Evolutionary conservation across 305 asterid species (phyloP), one percentile per base, ranked within the genome.

Genomic region (Rubia tinctorum): DNA sequence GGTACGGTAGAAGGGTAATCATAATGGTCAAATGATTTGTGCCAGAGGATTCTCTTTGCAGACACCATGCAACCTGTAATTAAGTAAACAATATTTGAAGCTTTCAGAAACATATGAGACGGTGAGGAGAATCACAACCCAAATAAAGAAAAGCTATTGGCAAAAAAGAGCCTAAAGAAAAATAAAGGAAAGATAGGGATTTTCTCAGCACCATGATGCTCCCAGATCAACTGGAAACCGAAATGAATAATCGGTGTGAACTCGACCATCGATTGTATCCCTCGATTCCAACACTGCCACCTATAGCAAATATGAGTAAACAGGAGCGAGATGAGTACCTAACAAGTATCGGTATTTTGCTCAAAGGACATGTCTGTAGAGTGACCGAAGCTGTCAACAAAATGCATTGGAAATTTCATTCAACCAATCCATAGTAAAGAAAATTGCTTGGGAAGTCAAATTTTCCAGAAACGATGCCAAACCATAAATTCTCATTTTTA

Each of bases 201-300:
- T 37, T 45, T 73, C 66, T 40, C 6, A 23, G 74, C 83, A 85
- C 91, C 94, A 92, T 76, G 98, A 92, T 80, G 98, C 98, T 72
- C 97, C 98, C 83, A 90, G 80, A 81, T 92, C 98, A 76, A 90
- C 88, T 69, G 98, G 98, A 83, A 92, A 92, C 76, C 97, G 97
- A 82, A 88, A 89, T 47, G 98, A 86, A 78, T 89, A 89, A 75
- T 92, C 88, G 9, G 98, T 92, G 71, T 89, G 96, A 55, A 90
- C 96, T 71, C 98, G 94, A 69, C 98, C 98, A 71, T 96, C 98
- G 68, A 92, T 89, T 83, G 97, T 90, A 69, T 89, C 86, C 30
- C 30, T 27, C 30, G 30, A 27, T 27, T 27, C 30, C 30, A 27
- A 27, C 30, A 27, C 30, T 27, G 30, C 30, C 30, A 27, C 30